These are phyloP conservation scores for Collariella sp. DNA, from an alignment of 495 filamentous ascomycete species.

Conservation along the genomic window DNA sequence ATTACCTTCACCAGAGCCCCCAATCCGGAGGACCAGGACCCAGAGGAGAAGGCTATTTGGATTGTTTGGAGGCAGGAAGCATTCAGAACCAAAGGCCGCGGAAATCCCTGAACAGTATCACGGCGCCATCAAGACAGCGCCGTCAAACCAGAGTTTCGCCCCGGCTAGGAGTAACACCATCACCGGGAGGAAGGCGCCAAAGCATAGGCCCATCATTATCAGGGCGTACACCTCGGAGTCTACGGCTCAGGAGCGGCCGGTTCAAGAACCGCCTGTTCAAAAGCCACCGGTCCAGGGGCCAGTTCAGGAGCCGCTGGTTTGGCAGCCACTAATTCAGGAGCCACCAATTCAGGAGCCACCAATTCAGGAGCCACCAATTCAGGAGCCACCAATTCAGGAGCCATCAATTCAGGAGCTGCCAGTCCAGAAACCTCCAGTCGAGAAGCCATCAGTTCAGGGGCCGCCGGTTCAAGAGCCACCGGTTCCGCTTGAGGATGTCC, in stretches of 20 bases:
- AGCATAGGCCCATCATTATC: slow-evolving; percentile 31
- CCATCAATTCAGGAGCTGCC: no score
- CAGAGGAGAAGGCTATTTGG: slow-evolving; percentile 44
- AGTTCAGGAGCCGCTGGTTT: no score
- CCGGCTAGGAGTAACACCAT: slow-evolving; percentile 35
- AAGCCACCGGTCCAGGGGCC: no score
- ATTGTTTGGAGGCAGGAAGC: slow-evolving; percentile 41
- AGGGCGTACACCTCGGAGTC: slow-evolving; percentile 29
- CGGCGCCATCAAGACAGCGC: slow-evolving; percentile 6
- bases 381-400: no score
- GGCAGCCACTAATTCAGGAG: no score
- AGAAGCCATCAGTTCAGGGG: slow-evolving; percentile 2
- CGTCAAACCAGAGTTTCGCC: neutral
- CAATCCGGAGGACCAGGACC: slow-evolving; percentile 34
- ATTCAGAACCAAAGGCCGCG: slow-evolving; percentile 19
- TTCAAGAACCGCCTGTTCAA: no score
- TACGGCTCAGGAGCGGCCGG: neutral
- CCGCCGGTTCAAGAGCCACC: no score
- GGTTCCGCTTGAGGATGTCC: neutral
- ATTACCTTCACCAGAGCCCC: slow-evolving; percentile 19
- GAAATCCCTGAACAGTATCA: slow-evolving; percentile 9
- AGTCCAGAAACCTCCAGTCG: no score
- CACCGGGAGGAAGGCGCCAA: slow-evolving; percentile 19
- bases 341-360: no score
- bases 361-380: no score